phyloP scores from a whole-genome alignment of 2,329 filamentous ascomycete genomes.

The Claviceps africana region DNA sequence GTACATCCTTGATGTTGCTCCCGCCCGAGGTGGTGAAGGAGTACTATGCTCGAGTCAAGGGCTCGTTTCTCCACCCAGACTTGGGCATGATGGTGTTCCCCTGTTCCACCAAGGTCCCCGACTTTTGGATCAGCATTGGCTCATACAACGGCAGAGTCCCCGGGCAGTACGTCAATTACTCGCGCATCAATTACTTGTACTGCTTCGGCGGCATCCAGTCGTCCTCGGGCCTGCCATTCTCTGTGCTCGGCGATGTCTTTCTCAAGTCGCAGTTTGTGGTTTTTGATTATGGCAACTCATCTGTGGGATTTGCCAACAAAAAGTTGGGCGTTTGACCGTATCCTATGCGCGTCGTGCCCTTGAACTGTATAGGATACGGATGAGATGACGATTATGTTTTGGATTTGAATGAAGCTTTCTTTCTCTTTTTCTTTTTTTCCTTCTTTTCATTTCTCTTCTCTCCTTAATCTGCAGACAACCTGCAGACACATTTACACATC shows the following conservation, averaged over 20 bases:
- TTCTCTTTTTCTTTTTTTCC: too few relatives aligned
- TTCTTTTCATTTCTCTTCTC: too few relatives aligned
- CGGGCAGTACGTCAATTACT: slow-evolving; percentile 25
- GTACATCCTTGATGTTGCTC: slow-evolving; percentile 51
- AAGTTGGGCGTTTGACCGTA: background rate
- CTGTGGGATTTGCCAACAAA: slow-evolving; percentile 28
- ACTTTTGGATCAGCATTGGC: slow-evolving; percentile 23
- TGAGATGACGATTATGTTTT: too few relatives aligned
- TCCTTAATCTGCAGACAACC: too few relatives aligned
- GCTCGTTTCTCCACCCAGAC: slow-evolving; percentile 29
- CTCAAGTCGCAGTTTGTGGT: slow-evolving; percentile 32
- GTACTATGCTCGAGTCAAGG: slow-evolving; percentile 46
- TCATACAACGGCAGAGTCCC: slow-evolving; percentile 21
- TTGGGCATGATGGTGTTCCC: slow-evolving; percentile 45
- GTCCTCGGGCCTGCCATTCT: slow-evolving; percentile 21
- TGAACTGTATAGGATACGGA: too few relatives aligned
- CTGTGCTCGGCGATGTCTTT: slow-evolving; percentile 27
- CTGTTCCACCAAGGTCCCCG: slow-evolving; percentile 37
- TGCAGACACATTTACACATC: too few relatives aligned
- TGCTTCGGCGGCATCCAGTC: slow-evolving; percentile 27
- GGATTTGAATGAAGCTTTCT: too few relatives aligned
- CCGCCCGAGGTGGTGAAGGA: slow-evolving; percentile 35
- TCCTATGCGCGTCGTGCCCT: too few relatives aligned
- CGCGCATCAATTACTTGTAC: slow-evolving; percentile 10
- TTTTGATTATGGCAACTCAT: slow-evolving; percentile 19